These are phyloP conservation scores for Microstroma glucosiphilum DNA, from an alignment of 1,284 basidiomycete genomes.

Conservation along the genomic window DNA sequence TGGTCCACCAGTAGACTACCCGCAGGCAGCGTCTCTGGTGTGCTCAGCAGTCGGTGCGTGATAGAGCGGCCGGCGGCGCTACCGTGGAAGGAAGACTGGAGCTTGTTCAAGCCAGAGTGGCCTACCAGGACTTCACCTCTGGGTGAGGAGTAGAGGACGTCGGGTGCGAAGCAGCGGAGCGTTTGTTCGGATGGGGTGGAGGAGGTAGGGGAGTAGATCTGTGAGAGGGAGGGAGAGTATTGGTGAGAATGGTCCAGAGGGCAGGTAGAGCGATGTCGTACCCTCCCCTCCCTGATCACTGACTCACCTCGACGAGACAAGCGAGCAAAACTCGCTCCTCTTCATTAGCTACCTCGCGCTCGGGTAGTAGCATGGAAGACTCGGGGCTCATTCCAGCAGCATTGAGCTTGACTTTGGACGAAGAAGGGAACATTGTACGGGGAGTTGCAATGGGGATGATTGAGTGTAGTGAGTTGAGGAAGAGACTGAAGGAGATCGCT, in stretches of 20 bases:
- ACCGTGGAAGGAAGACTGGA: slow-evolving; percentile 18
- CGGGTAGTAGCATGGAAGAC: slow-evolving; percentile 45
- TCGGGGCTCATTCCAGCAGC: slow-evolving; percentile 48
- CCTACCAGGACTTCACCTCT: slow-evolving; percentile 44
- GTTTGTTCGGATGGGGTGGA: slow-evolving; percentile 13
- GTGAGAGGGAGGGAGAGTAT: background rate
- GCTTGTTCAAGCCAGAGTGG: slow-evolving; percentile 24
- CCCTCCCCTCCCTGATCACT: background rate
- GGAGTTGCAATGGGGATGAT: too few species aligned
- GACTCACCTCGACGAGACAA: slow-evolving; percentile 28
- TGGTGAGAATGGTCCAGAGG: background rate
- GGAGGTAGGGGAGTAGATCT: slow-evolving; percentile 31
- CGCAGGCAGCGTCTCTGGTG: slow-evolving; percentile 40
- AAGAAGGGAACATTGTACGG: background rate
- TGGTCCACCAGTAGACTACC: slow-evolving; percentile 44
- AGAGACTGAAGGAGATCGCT: too few species aligned
- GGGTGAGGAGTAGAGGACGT: slow-evolving; percentile 42
- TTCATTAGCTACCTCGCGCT: slow-evolving; percentile 31
- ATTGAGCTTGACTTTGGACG: slow-evolving; percentile 30
- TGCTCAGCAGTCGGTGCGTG: slow-evolving; percentile 39
- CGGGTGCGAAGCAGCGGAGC: slow-evolving; percentile 33
- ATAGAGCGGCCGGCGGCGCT: slow-evolving; percentile 14
- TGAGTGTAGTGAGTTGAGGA: too few species aligned
- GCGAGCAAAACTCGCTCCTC: slow-evolving; percentile 31
- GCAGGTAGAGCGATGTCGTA: background rate